Percentiles rank a stretch among this genome's conserved stretches.
Evolutionary conservation across 352 stramenopile species (phyloP).

Genomic region (Pythium brassicae): DNA sequence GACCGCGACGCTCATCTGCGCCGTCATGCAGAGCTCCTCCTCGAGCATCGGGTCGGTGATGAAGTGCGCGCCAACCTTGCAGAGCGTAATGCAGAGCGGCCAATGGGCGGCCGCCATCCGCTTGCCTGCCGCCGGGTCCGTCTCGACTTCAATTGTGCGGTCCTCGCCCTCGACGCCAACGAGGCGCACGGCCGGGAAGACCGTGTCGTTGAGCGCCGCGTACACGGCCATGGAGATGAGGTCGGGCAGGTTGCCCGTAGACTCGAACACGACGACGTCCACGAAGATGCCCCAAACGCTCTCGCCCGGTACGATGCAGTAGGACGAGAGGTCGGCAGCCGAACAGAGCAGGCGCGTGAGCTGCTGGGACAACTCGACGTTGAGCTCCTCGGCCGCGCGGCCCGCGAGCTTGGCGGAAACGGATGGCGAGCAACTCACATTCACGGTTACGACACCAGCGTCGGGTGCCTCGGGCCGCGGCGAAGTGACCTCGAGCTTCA

Average conservation of each 20-base stretch:
- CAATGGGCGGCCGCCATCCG: slow-evolving; percentile 51
- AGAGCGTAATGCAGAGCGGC: slow-evolving; percentile 73
- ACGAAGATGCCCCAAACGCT: slow-evolving; percentile 71
- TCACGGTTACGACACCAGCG: slow-evolving; percentile 46
- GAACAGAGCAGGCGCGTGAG: slow-evolving; percentile 67
- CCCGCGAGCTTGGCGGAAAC: slow-evolving; percentile 71
- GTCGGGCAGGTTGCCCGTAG: slow-evolving; percentile 65
- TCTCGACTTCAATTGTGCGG: slow-evolving; percentile 75
- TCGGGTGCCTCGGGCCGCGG: slow-evolving; percentile 41
- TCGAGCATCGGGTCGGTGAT: slow-evolving; percentile 68
- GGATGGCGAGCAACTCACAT: slow-evolving; percentile 64
- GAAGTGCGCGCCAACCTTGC: slow-evolving; percentile 67
- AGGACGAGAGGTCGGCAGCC: slow-evolving; percentile 43
- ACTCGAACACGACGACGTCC: slow-evolving; percentile 80
- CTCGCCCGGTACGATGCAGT: slow-evolving; percentile 67
- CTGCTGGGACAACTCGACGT: slow-evolving; percentile 74
- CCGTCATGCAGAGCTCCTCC: slow-evolving; percentile 72
- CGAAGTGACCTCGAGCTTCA: slow-evolving; percentile 69
- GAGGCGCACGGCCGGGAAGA: slow-evolving; percentile 67
- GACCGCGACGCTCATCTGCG: slow-evolving; percentile 69
- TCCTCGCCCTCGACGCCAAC: slow-evolving; percentile 72
- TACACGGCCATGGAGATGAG: slow-evolving; percentile 80
- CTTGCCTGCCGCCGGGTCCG: slow-evolving; percentile 51
- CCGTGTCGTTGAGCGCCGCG: slow-evolving; percentile 72
- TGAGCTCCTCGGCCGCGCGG: slow-evolving; percentile 67